Percentiles rank a stretch among this genome's conserved stretches.
phyloP scores from a whole-genome alignment of 306 rosid genomes.

The Pueraria montana region DNA sequence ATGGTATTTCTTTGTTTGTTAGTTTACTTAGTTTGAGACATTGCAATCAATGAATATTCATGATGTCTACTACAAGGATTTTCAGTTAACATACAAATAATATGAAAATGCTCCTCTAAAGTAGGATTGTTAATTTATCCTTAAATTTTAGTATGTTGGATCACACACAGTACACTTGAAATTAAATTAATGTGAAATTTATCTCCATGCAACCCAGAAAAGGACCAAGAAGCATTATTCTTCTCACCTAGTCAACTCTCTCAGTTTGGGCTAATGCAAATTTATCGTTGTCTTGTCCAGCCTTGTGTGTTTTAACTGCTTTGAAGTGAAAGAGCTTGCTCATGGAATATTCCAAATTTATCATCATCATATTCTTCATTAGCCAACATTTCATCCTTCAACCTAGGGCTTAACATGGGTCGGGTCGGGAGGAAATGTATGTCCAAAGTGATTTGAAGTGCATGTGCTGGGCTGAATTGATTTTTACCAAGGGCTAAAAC shows the following conservation, averaged over 20 bases:
- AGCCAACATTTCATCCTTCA: background rate
- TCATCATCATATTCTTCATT: background rate
- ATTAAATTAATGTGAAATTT: background rate
- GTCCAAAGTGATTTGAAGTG: too few species aligned
- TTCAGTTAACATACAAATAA: too few species aligned
- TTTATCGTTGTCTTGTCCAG: slow-evolving; percentile 49
- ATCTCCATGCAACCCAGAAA: background rate
- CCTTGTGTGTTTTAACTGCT: slow-evolving; percentile 54
- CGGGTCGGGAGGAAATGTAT: too few species aligned
- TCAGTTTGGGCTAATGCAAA: background rate
- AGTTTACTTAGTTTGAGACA: background rate
- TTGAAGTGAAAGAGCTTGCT: slow-evolving; percentile 47
- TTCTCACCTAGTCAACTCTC: background rate
- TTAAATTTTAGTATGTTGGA: background rate
- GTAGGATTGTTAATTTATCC: background rate
- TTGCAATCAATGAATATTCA: too few species aligned
- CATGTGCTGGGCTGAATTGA: too few species aligned
- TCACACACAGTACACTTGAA: background rate
- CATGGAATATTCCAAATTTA: slow-evolving; percentile 55
- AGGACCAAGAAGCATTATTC: background rate
- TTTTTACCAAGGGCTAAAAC: too few species aligned
- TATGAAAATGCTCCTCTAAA: background rate
- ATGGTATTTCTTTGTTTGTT: background rate
- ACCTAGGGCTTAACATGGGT: background rate
- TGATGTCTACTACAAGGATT: too few species aligned